Conservation (phyloP, 176 grass and related monocot genomes). For the Triticum turgidum region DNA sequence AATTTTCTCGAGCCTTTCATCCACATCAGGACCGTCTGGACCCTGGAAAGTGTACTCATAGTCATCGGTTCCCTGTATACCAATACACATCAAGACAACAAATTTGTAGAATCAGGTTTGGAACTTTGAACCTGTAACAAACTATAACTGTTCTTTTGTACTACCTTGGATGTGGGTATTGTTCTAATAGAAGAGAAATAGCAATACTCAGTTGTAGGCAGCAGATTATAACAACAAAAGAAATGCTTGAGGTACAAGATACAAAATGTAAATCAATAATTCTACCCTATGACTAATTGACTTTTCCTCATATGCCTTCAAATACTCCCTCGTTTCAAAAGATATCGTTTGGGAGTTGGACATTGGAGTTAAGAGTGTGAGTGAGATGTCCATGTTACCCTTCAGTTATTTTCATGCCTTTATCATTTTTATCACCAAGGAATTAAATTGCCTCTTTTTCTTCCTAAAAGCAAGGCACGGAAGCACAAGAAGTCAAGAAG, state of each 20-base stretch:
- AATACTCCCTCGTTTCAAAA: background rate
- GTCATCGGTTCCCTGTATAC: conserved; percentile 57
- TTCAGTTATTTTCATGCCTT: background rate
- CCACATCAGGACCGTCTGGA: conserved; percentile 34
- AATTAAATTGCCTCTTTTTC: background rate
- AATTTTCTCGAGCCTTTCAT: conserved; percentile 72
- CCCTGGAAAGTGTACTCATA: conserved; percentile 58
- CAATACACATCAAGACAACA: background rate
- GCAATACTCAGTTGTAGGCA: background rate
- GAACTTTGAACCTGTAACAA: background rate
- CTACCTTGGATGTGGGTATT: background rate
- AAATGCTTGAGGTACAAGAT: background rate
- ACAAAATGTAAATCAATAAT: conserved; percentile 20
- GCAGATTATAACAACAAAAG: conserved; percentile 7
- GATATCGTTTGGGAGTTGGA: background rate
- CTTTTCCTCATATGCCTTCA: background rate
- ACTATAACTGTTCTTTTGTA: conserved; percentile 2
- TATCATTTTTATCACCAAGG: background rate
- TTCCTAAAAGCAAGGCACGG: background rate
- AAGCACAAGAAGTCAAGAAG: background rate
- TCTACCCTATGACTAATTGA: background rate
- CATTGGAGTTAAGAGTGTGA: background rate
- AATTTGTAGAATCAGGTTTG: background rate
- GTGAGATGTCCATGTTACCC: background rate
- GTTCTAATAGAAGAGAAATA: background rate